These are phyloP conservation scores for Emiliania huxleyi DNA, from an alignment of 78 protist genomes.

Conservation along the genomic window DNA sequence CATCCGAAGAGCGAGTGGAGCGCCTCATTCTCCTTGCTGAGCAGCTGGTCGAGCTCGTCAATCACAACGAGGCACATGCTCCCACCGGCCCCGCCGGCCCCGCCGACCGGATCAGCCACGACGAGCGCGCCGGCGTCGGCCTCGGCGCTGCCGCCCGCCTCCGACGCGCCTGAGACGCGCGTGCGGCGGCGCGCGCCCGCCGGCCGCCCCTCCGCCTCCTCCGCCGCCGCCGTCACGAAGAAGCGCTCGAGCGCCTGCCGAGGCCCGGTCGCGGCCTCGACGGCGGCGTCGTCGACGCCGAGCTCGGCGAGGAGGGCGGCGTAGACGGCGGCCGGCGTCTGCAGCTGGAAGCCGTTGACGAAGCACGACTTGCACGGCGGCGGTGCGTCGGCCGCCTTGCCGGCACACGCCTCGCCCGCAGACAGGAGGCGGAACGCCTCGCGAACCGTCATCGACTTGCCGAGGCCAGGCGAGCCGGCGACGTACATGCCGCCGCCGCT, in stretches of 20 bases:
- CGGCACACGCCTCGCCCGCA: neutral
- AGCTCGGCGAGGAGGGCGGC: neutral
- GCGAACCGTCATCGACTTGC: neutral
- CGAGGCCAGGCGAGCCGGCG: neutral
- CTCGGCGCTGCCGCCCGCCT: neutral
- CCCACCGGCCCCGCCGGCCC: neutral
- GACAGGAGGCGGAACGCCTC: neutral
- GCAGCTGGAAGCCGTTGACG: neutral
- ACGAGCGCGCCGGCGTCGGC: neutral
- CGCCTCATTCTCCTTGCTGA: neutral
- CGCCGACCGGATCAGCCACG: neutral
- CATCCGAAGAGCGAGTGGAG: neutral
- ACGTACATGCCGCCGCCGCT: neutral
- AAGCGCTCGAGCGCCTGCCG: neutral
- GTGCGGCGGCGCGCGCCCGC: neutral
- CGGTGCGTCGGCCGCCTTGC: too few species aligned
- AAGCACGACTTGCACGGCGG: neutral
- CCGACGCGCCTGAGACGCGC: neutral
- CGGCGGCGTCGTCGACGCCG: neutral
- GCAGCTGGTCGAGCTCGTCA: neutral
- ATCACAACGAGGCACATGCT: neutral
- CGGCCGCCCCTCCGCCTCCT: neutral
- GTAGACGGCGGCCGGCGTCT: neutral
- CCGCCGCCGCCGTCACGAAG: neutral
- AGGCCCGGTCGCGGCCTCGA: neutral